Conservation (phyloP, 225 moss, liverwort and hornwort species). For the Straminergon stramineum region DNA sequence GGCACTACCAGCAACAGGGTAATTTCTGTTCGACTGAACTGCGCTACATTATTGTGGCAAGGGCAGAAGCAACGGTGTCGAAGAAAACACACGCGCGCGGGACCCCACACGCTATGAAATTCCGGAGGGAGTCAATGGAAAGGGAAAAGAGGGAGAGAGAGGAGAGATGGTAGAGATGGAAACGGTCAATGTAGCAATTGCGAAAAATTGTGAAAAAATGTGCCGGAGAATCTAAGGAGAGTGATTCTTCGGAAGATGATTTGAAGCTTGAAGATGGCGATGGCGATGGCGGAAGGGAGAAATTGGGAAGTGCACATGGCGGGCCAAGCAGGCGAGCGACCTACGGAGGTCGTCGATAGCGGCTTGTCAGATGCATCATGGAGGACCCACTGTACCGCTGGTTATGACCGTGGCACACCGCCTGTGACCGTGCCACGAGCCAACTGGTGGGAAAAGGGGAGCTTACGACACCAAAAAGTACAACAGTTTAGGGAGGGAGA, state of each 20-base stretch:
- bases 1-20: neutral
- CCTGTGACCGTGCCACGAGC: neutral
- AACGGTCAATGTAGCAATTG: neutral
- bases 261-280: neutral
- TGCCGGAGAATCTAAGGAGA: neutral
- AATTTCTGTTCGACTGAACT: neutral
- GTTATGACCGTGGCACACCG: neutral
- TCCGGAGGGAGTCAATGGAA: neutral
- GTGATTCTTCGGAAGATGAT: neutral
- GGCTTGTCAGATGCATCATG: conserved; percentile 1
- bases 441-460: neutral
- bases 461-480: neutral
- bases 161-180: neutral
- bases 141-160: neutral
- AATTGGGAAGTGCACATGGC: neutral
- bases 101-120: neutral
- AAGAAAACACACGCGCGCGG: neutral
- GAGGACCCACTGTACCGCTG: neutral
- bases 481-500: neutral
- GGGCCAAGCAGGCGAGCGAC: neutral
- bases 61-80: neutral
- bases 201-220: neutral
- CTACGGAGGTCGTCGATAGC: neutral
- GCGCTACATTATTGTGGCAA: conserved; percentile 2
- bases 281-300: neutral